Evolutionary conservation across 169 alveolate genomes (phyloP), one percentile per base, ranked within the genome.

Genomic region (Cytauxzoon felis): DNA sequence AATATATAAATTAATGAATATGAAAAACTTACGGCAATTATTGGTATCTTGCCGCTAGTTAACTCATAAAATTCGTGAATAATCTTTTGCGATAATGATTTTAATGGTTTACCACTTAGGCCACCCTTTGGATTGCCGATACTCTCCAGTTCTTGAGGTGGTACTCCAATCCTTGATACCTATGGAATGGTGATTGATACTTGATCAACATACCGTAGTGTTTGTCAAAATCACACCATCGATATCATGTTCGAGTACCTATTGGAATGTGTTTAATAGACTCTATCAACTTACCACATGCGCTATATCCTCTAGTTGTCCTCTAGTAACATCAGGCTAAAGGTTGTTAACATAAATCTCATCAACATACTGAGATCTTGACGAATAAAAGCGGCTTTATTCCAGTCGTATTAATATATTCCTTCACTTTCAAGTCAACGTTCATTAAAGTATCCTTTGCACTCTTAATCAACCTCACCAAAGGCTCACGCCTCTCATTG

Each of bases 181-280:
- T 54, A 56, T 0, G 29, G 26, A 8, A 5, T 7, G 1, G 21
- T n/a, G 52, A 26, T 24, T n/a, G 24, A 34, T 29, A 40, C 26
- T 8, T 29, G 26, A 23, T 5, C 29, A 61, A 8, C 88, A 21
- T 52, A 82, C 93, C 11, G 94, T 90, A 16, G 95, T 90, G 66
- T 90, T 90, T 8, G 93, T 71, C 13, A 90, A 88, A 3, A 90
- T 75, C 40, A 90, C 88, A 33, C 94, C 95, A 27, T 88, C 95
- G 18, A 90, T 33, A 24, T 61, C 51, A 11, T 85, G 82, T 45
- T 88, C 81, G 13, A 88, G 63, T 16, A 90, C 90, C 88, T 70
- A 41, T 30, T 5, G 1, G 21, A 9, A 1, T 0, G 57, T 7
- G 19, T 16, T 13, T 6, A n/a, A 23, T 23, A 23, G 7, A 0